Percentiles rank a stretch among this genome's conserved stretches.
Evolutionary conservation across 495 filamentous ascomycete genomes (phyloP).

Genomic region (Cercophora sp.): DNA sequence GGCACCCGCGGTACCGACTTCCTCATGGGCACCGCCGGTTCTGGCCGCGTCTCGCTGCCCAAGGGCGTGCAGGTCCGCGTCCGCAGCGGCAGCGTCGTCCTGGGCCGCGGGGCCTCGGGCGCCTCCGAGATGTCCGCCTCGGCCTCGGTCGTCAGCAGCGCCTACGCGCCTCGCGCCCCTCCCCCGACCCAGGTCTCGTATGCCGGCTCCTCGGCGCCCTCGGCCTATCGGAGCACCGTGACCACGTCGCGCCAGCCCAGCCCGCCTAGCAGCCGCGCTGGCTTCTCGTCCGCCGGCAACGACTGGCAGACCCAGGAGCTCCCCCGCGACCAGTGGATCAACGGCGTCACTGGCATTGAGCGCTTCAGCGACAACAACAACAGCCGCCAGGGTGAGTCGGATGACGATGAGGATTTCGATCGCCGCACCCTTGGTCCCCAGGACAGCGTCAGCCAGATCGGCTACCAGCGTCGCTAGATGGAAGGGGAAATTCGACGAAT

Average conservation of each 20-base stretch:
- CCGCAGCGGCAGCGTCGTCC: slow-evolving; percentile 15
- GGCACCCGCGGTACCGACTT: slow-evolving; percentile 13
- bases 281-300: slow-evolving; percentile 6
- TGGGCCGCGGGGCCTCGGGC: background rate
- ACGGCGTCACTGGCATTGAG: slow-evolving; percentile 8
- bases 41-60: slow-evolving; percentile 27
- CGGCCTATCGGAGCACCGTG: slow-evolving; percentile 7
- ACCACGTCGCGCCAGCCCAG: background rate
- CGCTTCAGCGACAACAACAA: too few species aligned
- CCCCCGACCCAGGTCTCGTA: slow-evolving; percentile 18
- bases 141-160: slow-evolving; percentile 2
- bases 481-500: background rate
- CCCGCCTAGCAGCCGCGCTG: slow-evolving; percentile 12
- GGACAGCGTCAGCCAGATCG: slow-evolving; percentile 26
- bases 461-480: slow-evolving; percentile 11
- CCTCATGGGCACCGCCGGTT: slow-evolving; percentile 18
- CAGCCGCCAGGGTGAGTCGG: too few species aligned
- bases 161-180: slow-evolving; percentile 17
- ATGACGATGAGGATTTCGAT: background rate
- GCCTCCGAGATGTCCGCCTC: background rate
- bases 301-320: slow-evolving; percentile 12
- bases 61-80: slow-evolving; percentile 22
- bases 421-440: slow-evolving; percentile 19
- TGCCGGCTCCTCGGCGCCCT: slow-evolving; percentile 15
- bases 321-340: slow-evolving; percentile 9